phyloP scores from a whole-genome alignment of 2,329 filamentous ascomycete species.

The Phialophora expanda region DNA sequence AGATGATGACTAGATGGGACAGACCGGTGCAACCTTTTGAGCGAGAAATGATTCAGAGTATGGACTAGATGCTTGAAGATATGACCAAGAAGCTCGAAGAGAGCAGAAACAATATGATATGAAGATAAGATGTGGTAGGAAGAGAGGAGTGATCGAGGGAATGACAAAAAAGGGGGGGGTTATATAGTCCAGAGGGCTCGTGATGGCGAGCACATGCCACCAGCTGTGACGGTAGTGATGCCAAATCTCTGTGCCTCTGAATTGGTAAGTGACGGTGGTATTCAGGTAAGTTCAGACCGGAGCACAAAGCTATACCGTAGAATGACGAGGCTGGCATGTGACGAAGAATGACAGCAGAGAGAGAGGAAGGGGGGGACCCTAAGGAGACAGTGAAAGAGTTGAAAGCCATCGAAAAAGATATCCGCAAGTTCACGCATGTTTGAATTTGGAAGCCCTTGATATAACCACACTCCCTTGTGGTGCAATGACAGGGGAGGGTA shows the following conservation, averaged over 20 bases:
- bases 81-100: background rate
- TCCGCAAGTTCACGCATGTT: background rate
- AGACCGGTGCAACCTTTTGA: background rate
- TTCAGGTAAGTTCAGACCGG: background rate
- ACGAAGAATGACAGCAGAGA: background rate
- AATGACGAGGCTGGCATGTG: background rate
- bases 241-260: background rate
- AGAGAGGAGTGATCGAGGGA: background rate
- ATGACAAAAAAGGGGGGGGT: background rate
- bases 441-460: background rate
- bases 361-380: conserved; percentile 44
- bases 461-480: background rate
- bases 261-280: background rate
- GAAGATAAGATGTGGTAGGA: background rate
- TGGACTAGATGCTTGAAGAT: background rate
- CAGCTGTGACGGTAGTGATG: background rate
- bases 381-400: conserved; percentile 40
- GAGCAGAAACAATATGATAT: background rate
- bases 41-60: background rate
- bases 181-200: background rate
- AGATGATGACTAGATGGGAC: background rate
- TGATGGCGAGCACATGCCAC: conserved; percentile 3
- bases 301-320: background rate
- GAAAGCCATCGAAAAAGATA: background rate
- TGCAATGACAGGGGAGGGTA: background rate